Evolutionary conservation across 768 basidiomycete genomes (phyloP), one percentile per base, ranked within the genome.

Genomic region (Stropharia rugosoannulata): DNA sequence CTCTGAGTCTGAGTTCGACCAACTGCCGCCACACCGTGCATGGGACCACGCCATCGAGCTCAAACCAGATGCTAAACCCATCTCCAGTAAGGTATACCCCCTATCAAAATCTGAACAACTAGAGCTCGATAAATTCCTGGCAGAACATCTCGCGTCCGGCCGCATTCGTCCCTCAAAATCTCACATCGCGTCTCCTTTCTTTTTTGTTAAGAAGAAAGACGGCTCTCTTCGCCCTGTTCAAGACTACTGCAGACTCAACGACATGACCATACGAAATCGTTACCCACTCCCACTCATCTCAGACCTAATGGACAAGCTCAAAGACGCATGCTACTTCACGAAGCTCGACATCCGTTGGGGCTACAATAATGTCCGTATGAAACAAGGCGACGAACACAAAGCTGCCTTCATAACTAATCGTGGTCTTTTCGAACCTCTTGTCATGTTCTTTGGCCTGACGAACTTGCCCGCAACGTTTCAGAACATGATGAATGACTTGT

Each of bases 321-420:
- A 57, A n/a, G 55, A 56, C 5, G 63, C 68, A 0, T 54, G 56
- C 8, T 47, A 65, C 29, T 78, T 72, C 58, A 68, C 70, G 1
- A 71, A 70, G 4, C 22, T 22, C 22, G 22, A 22, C 4, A 22
- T 22, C 4, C 22, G 22, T 22, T 22, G 22, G 22, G 75, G 71
- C 0, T 81, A 70, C 58, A 73, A 80, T 59, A 73, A 75, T 12
- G 60, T 81, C n/a, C 61, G 73, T 2, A 72, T 81, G 19, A 68
- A 67, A 11, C 65, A 73, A 41, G 77, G 76, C 3, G 69, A 80
- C 54, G 65, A 78, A 58, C 74, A 70, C 71, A 80, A 80, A 59
- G 76, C 73, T 0, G 73, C 75, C 0, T 80, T 81, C 61, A 57
- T 54, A 0, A 75, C 70, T 0, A 62, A 69, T 13, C 55, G 59